Conservation (phyloP, 768 basidiomycete genomes). For the Tricholoma hemisulphureum region DNA sequence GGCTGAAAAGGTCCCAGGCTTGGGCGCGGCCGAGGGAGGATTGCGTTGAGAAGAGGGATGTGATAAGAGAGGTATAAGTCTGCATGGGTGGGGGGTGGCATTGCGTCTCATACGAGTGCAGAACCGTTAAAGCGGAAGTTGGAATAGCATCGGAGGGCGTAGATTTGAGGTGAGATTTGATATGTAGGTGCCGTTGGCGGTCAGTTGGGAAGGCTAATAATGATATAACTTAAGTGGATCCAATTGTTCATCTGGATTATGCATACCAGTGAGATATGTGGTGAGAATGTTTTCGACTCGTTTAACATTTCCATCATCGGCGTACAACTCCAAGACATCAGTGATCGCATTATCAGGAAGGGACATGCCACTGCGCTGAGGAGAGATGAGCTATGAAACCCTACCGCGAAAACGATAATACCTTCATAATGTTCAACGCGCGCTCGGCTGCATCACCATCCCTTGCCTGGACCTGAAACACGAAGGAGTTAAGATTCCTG, state of each 20-base stretch:
- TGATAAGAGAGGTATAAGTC: slow-evolving; percentile 72
- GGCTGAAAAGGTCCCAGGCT: slow-evolving; percentile 92
- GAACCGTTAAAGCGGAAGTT: slow-evolving; percentile 57
- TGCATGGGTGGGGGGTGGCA: slow-evolving; percentile 64
- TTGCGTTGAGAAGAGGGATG: slow-evolving; percentile 49
- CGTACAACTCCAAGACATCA: slow-evolving; percentile 48
- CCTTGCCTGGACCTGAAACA: slow-evolving; percentile 40
- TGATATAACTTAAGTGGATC: neutral
- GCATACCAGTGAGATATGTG: slow-evolving; percentile 44
- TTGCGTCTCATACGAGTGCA: slow-evolving; percentile 71
- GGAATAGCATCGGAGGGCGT: slow-evolving; percentile 51
- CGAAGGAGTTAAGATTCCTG: slow-evolving; percentile 8
- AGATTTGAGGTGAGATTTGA: slow-evolving; percentile 62
- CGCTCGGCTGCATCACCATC: slow-evolving; percentile 51
- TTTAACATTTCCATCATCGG: slow-evolving; percentile 42
- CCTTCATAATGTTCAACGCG: slow-evolving; percentile 56
- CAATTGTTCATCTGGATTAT: neutral
- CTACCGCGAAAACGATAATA: slow-evolving; percentile 11
- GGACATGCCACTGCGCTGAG: slow-evolving; percentile 41
- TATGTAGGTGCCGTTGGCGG: slow-evolving; percentile 65
- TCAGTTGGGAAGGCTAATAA: slow-evolving; percentile 44
- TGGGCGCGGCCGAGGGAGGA: slow-evolving; percentile 61
- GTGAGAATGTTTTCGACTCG: slow-evolving; percentile 47
- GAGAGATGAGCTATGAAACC: neutral
- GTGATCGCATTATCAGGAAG: slow-evolving; percentile 46